These are phyloP conservation scores for Diaporthe destruens DNA, from an alignment of 2,329 filamentous ascomycete species.

Conservation along the genomic window DNA sequence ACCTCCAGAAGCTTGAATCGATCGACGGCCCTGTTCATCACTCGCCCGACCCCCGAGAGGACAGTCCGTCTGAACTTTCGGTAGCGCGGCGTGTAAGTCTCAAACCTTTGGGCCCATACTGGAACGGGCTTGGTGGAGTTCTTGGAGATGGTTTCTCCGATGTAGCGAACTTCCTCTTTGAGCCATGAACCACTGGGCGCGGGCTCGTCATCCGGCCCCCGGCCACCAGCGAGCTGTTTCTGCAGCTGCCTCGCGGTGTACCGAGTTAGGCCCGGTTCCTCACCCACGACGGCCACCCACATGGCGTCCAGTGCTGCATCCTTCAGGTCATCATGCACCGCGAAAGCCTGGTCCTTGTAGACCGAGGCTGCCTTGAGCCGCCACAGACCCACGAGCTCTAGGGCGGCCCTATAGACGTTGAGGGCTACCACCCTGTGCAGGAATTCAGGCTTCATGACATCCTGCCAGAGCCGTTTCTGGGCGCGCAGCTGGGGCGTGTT, in stretches of 20 bases:
- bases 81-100: conserved; percentile 41
- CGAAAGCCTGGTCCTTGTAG: conserved; percentile 47
- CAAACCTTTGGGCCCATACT: conserved; percentile 15
- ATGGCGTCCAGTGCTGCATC: conserved; percentile 54
- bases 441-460: conserved; percentile 49
- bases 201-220: conserved; percentile 48
- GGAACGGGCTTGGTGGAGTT: conserved; percentile 18
- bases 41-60: conserved; percentile 44
- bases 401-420: conserved; percentile 44
- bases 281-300: conserved; percentile 54
- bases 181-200: conserved; percentile 43
- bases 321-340: conserved; percentile 51
- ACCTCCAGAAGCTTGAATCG: conserved; percentile 43
- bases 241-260: conserved; percentile 44
- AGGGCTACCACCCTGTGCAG: conserved; percentile 48
- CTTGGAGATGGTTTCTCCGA: conserved; percentile 7
- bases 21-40: conserved; percentile 44
- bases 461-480: conserved; percentile 51
- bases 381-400: conserved; percentile 49
- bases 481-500: conserved; percentile 46
- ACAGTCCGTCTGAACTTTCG: conserved; percentile 43
- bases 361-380: conserved; percentile 45
- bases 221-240: conserved; percentile 43
- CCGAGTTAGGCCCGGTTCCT: conserved; percentile 49
- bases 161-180: conserved; percentile 15